Percentiles rank a stretch among this genome's conserved stretches.
phyloP scores from a whole-genome alignment of 169 alveolate genomes.

The Eimeria acervulina region DNA sequence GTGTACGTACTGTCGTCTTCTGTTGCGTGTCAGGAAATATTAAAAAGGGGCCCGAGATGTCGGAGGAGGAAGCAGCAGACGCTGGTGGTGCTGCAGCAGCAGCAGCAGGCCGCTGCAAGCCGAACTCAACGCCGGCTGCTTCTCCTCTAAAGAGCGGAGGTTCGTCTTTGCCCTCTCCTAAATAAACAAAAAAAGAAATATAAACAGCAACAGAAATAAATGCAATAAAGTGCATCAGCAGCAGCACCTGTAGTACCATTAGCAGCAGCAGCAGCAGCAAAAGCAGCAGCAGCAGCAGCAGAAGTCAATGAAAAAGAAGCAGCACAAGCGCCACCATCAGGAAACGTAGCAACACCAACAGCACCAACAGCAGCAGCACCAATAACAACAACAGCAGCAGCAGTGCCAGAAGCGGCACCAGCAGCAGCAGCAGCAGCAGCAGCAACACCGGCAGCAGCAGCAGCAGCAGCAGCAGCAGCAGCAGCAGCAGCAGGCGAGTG shows the following conservation, averaged over 20 bases:
- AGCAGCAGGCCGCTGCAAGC: too few relatives aligned
- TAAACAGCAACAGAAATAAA: too few relatives aligned
- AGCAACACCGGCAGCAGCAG: background rate
- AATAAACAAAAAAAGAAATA: too few relatives aligned
- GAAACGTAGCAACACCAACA: too few relatives aligned
- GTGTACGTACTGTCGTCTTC: background rate
- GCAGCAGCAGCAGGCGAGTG: constrained; percentile 9
- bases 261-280: too few relatives aligned
- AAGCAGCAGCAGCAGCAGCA: too few relatives aligned
- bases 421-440: background rate
- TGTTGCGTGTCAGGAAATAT: background rate
- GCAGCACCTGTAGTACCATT: background rate
- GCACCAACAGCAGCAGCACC: too few relatives aligned
- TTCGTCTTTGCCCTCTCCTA: constrained; percentile 38
- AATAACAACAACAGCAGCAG: too few relatives aligned
- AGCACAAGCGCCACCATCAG: too few relatives aligned
- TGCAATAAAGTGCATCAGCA: background rate
- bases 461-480: constrained; percentile 28
- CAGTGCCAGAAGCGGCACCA: too few relatives aligned
- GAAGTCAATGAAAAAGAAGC: too few relatives aligned
- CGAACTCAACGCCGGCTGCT: background rate
- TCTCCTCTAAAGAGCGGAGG: background rate
- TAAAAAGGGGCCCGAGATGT: background rate
- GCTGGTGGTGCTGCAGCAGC: background rate
- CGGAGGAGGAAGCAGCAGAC: background rate